Evolutionary conservation across 2,329 filamentous ascomycete species (phyloP).

Genomic region (Fusarium bactridioides): DNA sequence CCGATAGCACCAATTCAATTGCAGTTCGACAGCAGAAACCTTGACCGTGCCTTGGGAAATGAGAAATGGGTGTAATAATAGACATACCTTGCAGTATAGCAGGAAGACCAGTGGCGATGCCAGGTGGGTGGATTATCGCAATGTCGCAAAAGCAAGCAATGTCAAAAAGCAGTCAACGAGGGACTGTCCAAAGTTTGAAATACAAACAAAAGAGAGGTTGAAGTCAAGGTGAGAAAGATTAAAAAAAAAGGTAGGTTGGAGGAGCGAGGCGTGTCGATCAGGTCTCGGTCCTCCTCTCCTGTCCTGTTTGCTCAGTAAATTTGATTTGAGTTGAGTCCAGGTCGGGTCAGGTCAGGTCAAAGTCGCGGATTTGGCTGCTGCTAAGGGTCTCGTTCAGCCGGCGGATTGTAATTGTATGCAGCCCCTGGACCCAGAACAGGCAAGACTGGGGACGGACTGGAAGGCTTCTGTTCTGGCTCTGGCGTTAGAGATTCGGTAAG

Average conservation of each 20-base stretch:
- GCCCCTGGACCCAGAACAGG: slow-evolving; percentile 32
- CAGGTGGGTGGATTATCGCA: slow-evolving; percentile 16
- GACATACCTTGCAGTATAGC: slow-evolving; percentile 30
- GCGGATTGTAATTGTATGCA: slow-evolving; percentile 29
- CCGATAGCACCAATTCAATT: slow-evolving; percentile 32
- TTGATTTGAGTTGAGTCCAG: neutral
- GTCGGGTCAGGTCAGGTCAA: neutral
- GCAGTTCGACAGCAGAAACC: slow-evolving; percentile 10
- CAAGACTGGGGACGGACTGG: slow-evolving; percentile 12
- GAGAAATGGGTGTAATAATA: slow-evolving; percentile 24
- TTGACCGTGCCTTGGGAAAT: slow-evolving; percentile 6
- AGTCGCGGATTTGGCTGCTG: slow-evolving; percentile 11
- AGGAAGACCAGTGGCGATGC: slow-evolving; percentile 20
- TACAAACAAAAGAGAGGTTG: slow-evolving; percentile 11
- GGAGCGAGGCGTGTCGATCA: slow-evolving; percentile 24
- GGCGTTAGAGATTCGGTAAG: neutral
- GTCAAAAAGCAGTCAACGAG: slow-evolving; percentile 15
- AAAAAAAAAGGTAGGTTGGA: slow-evolving; percentile 2
- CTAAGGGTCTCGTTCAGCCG: slow-evolving; percentile 28
- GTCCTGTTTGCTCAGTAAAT: slow-evolving; percentile 10
- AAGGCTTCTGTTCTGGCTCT: slow-evolving; percentile 29
- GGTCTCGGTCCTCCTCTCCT: slow-evolving; percentile 13
- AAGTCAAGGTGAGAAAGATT: neutral
- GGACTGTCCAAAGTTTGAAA: slow-evolving; percentile 13
- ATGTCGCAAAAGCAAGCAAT: slow-evolving; percentile 31